phyloP scores from a whole-genome alignment of 345 rosid genomes.

The Linum lewisii region DNA sequence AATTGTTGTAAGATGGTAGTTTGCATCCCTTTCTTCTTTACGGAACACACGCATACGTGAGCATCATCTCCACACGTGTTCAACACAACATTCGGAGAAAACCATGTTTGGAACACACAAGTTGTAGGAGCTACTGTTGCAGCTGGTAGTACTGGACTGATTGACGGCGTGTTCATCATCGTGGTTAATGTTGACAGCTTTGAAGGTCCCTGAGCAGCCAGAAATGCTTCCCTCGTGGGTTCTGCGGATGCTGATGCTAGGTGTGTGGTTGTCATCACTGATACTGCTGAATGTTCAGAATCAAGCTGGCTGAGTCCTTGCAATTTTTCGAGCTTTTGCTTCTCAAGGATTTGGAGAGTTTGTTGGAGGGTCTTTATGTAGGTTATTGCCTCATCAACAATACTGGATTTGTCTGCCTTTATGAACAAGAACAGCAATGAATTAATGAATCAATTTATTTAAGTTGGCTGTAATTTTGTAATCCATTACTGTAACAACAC shows the following conservation, averaged over 20 bases:
- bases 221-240: constrained; percentile 17
- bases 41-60: constrained; percentile 36
- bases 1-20: constrained; percentile 28
- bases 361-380: constrained; percentile 36
- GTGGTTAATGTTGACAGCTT: constrained; percentile 3
- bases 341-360: constrained; percentile 33
- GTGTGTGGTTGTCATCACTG: no score
- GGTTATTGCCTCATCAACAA: constrained; percentile 58
- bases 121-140: constrained; percentile 16
- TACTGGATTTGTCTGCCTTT: constrained; percentile 65
- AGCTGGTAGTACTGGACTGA: no score
- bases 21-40: constrained; percentile 30
- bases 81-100: constrained; percentile 41
- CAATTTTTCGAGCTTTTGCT: constrained; percentile 40
- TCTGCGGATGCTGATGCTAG: constrained; percentile 14
- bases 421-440: not conserved
- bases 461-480: no score
- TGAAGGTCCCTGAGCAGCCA: constrained; percentile 26
- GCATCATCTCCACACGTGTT: constrained; percentile 42
- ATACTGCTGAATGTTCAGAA: constrained; percentile 18
- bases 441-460: no score
- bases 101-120: constrained; percentile 39
- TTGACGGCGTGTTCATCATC: constrained; percentile 6
- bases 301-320: constrained; percentile 17
- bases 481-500: no score